Percentiles rank a stretch among this genome's conserved stretches.
Evolutionary conservation across 2,329 filamentous ascomycete species (phyloP).

Genomic region (Scedosporium dehoogii): DNA sequence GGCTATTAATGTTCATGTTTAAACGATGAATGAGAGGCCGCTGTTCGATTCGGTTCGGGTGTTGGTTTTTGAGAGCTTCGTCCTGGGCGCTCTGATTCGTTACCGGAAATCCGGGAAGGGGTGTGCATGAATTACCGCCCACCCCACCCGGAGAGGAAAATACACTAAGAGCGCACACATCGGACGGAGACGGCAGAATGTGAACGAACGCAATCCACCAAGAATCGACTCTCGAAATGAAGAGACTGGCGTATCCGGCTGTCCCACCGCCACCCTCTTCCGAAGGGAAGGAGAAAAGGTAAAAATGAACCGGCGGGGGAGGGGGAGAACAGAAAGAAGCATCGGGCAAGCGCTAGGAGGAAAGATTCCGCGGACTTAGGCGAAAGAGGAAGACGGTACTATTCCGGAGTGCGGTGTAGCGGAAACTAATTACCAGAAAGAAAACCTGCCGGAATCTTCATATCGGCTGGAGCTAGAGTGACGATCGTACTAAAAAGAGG

Average conservation of each 20-base stretch:
- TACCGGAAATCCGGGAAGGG: constrained; percentile 1
- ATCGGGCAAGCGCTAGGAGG: neutral
- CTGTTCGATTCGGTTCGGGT: neutral
- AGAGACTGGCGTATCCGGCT: neutral
- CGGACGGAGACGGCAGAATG: too few species aligned
- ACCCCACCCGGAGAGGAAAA: neutral
- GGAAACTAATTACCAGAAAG: too few species aligned
- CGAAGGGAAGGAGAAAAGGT: neutral
- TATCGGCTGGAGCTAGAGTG: too few species aligned
- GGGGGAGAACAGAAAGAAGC: neutral
- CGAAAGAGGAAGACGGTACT: neutral
- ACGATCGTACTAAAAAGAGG: too few species aligned
- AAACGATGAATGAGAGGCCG: neutral
- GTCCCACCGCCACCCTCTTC: neutral
- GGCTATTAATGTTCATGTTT: neutral
- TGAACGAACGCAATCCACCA: too few species aligned
- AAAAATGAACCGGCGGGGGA: neutral
- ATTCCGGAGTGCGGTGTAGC: neutral
- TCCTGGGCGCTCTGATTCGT: neutral
- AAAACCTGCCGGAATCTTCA: too few species aligned
- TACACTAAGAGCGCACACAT: neutral
- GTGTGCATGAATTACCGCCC: neutral
- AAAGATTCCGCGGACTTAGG: neutral
- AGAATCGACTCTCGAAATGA: too few species aligned
- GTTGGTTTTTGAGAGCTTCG: neutral